Base-by-base conservation (phyloP, 1,139 yeast genomes). In the Kurtzmaniella quercitrusa region DNA sequence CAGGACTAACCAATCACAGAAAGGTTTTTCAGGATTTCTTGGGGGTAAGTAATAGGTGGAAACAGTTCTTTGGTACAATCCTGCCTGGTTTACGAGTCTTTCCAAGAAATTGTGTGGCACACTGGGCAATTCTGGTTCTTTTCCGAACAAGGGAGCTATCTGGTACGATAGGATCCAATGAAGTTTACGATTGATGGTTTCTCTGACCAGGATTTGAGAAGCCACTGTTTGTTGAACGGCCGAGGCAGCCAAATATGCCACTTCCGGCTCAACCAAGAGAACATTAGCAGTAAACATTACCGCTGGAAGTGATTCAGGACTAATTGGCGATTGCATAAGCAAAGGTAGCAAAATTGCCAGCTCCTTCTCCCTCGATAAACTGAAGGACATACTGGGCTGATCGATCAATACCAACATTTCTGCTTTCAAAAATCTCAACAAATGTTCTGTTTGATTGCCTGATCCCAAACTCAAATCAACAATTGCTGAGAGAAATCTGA, bases 41-140 rank as follows among this genome's bases (percentile, higher is more conserved):
- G 72, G 65, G 2, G 75, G 72, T 40, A 72, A 54, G 46, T 63
- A 70, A 48, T 60, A 63, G 2, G 68, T 66, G 25, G 63, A 58
- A 41, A 60, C 59, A 34, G 49, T 52, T 41, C 61, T 59, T 43
- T 59, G 64, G 48, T 64, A 64, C n/a, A 53, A 48, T 5, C 56
- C 44, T 3, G 74, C 64, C 38, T 61, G 62, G 14, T 58, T 57
- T 33, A 71, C 55, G 15, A 70, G 50, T 12, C 53, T 59, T 11
- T 58, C 50, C 19, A 71, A 55, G 46, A 57, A 62, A 42, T 62
- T 55, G 3, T 48, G 44, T 1, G 70, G 69, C 10, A 59, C 19
- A 9, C 16, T 21, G 19, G 41, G 37, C 25, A 15, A 12, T 19
- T 25, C 21, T 34, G 25, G 41, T 6, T 27, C 25, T 12, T 29